Evolutionary conservation across 495 filamentous ascomycete species (phyloP).

Genomic region (Neurospora sp.): DNA sequence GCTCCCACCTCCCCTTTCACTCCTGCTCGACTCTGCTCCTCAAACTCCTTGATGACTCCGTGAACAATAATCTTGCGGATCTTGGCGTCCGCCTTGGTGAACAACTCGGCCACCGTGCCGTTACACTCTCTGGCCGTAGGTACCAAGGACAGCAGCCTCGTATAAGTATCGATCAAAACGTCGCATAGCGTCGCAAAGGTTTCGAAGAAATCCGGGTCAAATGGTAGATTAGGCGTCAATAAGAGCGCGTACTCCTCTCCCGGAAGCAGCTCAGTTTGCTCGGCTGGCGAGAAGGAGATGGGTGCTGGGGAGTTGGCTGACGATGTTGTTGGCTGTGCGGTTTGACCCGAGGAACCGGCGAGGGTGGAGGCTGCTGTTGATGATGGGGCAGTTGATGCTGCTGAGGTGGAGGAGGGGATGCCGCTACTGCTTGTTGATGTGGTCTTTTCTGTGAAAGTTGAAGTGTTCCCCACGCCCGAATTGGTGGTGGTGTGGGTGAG

Average conservation of each 20-base stretch:
- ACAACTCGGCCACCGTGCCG: conserved; percentile 61
- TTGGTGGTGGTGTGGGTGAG: not conserved
- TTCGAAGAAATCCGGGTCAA: conserved; percentile 95
- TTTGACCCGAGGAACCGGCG: not conserved
- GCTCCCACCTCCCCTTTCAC: conserved; percentile 72
- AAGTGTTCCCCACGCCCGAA: not conserved
- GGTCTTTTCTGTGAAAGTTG: not conserved
- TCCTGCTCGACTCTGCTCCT: conserved; percentile 65
- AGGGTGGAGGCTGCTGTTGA: conserved; percentile 2
- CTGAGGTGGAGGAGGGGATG: conserved; percentile 16
- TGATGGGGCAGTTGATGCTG: conserved; percentile 23
- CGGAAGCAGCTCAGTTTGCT: conserved; percentile 40
- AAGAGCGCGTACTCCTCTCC: conserved; percentile 84
- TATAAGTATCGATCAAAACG: conserved; percentile 87
- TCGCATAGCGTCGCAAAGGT: conserved; percentile 97
- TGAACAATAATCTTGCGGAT: conserved; percentile 79
- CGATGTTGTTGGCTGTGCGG: not conserved
- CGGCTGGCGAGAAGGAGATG: conserved; percentile 35
- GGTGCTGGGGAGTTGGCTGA: conserved; percentile 18
- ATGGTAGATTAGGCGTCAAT: conserved; percentile 83
- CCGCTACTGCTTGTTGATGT: not conserved
- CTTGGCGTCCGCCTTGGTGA: conserved; percentile 78
- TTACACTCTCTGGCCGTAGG: conserved; percentile 52
- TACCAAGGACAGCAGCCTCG: conserved; percentile 61
- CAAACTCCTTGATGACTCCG: conserved; percentile 83